Evolutionary conservation across 805 yeast species (phyloP), one percentile per base, ranked within the genome.

Genomic region (Komagataella pseudopastoris): DNA sequence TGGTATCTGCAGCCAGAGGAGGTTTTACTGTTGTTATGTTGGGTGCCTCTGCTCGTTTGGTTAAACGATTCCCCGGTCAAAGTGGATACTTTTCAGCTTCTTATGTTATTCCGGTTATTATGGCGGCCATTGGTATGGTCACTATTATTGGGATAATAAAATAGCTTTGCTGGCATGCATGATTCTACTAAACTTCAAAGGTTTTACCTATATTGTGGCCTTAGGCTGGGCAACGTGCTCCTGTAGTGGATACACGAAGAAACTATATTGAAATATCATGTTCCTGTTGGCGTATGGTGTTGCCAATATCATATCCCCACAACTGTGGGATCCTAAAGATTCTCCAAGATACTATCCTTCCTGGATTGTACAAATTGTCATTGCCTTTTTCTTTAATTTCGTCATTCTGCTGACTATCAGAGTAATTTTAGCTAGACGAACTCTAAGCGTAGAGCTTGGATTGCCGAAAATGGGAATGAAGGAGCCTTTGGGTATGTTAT

Each of bases 341-440:
- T 68, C 71, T 6, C 82, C 83, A 49, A 62, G 71, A 52, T 74
- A 68, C 56, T 54, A 60, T 14, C 67, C 71, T 2, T 74, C 79
- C 6, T 73, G 84, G 83, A 65, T 71, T 51, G 78, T 77, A 8
- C 83, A 78, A 58, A 75, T 78, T 49, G 78, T 77, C 8, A 56
- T 76, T n/a, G 69, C 78, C 7, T 78, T 75, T 59, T 62, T 67
- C 44, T 46, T 65, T 8, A 74, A 81, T 1, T 81, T 83, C 3
- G 48, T 65, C 2, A 36, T 75, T 16, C 66, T 75, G 4, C 50
- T 72, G 3, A 63, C 73, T 2, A 75, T 75, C 45, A 69, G 77
- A 67, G 67, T 52, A 52, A 68, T 79, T 45, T 61, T 80, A 49
- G 63, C 59, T 22, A 64, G 58, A 51, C 69, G 83, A 59, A 80